Conservation (phyloP, 1,139 yeast genomes). For the Suhomyces coccinellae region DNA sequence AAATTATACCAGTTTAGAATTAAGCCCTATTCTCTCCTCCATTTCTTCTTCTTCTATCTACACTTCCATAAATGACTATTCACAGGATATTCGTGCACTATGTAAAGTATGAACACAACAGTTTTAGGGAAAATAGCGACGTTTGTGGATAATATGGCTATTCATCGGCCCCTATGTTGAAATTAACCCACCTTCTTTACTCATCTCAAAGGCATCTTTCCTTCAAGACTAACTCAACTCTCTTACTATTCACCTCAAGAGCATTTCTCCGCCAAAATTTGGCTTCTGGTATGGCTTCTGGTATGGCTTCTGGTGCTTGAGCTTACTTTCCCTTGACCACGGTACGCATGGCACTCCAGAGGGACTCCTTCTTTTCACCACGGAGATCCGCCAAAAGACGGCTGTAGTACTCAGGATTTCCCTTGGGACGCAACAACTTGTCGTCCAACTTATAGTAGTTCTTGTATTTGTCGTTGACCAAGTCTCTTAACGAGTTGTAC, state of each 20-base stretch:
- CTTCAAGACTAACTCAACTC: no score
- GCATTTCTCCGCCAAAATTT: no score
- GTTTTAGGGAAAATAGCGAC: no score
- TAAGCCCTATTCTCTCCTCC: background rate
- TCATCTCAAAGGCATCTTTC: no score
- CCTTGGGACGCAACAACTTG: conserved; percentile 71
- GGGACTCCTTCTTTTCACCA: conserved; percentile 71
- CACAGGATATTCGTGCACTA: background rate
- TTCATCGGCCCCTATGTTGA: no score
- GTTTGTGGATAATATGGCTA: no score
- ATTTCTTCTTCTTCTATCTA: background rate
- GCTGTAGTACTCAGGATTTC: conserved; percentile 77
- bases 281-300: no score
- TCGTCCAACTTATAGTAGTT: conserved; percentile 64
- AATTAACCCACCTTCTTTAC: no score
- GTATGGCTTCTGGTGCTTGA: no score
- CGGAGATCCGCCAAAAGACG: conserved; percentile 68
- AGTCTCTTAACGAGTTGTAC: conserved; percentile 55
- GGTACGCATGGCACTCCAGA: conserved; percentile 64
- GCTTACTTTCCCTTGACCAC: conserved; percentile 64
- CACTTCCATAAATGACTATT: background rate
- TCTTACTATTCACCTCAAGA: no score
- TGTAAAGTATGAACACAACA: background rate
- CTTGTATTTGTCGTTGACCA: conserved; percentile 62
- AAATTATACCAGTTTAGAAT: no score